Evolutionary conservation across 371 early-diverging fungal genomes (phyloP).

Genomic region (Mucor lusitanicus): DNA sequence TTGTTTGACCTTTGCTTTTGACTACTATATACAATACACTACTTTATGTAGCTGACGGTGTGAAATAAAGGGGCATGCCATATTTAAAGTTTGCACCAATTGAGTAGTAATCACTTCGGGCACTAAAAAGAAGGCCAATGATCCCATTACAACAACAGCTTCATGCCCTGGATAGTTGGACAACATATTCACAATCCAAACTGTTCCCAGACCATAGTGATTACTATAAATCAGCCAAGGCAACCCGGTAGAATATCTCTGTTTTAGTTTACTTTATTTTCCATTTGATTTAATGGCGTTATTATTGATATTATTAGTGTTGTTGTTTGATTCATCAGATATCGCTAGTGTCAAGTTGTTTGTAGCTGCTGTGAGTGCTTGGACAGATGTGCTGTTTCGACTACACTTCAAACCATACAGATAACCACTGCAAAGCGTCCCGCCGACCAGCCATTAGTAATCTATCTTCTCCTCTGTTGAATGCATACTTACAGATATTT

Average conservation of each 20-base stretch:
- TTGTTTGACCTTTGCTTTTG: too few species aligned
- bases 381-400: slow-evolving; percentile 24
- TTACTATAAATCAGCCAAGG: background rate
- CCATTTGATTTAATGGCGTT: slow-evolving; percentile 19
- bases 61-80: too few species aligned
- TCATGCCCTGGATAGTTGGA: too few species aligned
- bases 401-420: slow-evolving; percentile 61
- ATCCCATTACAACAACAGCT: too few species aligned
- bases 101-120: too few species aligned
- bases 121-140: too few species aligned
- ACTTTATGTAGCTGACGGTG: too few species aligned
- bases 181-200: too few species aligned
- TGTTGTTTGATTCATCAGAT: slow-evolving; percentile 11
- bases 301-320: slow-evolving; percentile 3
- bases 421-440: slow-evolving; percentile 42
- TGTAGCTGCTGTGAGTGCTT: slow-evolving; percentile 34
- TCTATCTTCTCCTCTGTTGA: background rate
- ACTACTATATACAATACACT: too few species aligned
- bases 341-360: slow-evolving; percentile 31
- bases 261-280: slow-evolving; percentile 11
- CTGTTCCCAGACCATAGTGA: too few species aligned
- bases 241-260: background rate
- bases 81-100: too few species aligned
- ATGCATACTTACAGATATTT: slow-evolving; percentile 74
- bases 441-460: background rate